Conservation (phyloP, 345 rosid genomes). For the Atalantia buxifolia region DNA sequence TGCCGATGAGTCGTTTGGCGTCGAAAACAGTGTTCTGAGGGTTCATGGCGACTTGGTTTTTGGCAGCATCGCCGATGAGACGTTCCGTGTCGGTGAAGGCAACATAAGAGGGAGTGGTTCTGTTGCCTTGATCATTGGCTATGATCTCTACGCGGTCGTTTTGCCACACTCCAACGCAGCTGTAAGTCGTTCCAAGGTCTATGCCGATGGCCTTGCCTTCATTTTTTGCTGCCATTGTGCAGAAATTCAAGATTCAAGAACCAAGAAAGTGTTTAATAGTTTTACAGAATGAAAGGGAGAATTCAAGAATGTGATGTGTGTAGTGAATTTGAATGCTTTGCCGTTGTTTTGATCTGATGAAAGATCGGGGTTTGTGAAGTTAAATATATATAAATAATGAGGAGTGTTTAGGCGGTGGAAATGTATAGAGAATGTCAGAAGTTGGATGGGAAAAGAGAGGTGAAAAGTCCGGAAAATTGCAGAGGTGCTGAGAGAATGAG, state of each 20-base stretch:
- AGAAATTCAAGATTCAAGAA: neutral
- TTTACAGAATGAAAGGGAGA: neutral
- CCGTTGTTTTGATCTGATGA: neutral
- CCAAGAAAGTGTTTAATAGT: neutral
- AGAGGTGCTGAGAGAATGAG: neutral
- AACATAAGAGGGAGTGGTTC: conserved; percentile 22
- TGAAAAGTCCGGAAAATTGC: neutral
- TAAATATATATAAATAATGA: neutral
- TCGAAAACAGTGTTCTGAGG: conserved; percentile 22
- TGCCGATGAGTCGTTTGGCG: conserved; percentile 14
- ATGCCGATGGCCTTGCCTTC: conserved; percentile 13
- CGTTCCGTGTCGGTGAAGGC: conserved; percentile 17
- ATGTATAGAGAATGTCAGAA: neutral
- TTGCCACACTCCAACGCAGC: conserved; percentile 11
- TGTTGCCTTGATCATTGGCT: conserved; percentile 24
- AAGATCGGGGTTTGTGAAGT: neutral
- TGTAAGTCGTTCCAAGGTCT: neutral
- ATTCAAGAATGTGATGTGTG: too few species aligned
- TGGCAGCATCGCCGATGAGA: conserved; percentile 6
- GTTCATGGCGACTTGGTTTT: conserved; percentile 23
- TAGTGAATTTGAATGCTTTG: neutral
- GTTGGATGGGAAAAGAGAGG: neutral
- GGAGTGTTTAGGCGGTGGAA: neutral
- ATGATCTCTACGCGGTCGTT: conserved; percentile 26
- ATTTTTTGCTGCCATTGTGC: conserved; percentile 1